Conservation (phyloP, 768 basidiomycete genomes). For the Hydnomerulius pinastri region DNA sequence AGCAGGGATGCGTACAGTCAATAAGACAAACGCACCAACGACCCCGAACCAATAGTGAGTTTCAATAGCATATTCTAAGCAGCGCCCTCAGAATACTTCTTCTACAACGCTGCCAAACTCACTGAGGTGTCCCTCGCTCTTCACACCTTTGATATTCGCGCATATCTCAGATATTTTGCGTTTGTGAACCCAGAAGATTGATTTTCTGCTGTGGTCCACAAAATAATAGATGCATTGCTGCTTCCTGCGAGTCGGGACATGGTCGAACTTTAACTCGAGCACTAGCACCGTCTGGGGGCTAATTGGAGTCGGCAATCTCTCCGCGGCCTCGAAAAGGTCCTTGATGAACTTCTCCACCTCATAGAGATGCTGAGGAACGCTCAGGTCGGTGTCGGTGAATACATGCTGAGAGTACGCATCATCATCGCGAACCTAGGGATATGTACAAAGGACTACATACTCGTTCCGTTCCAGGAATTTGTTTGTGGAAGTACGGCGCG, state of each 20-base stretch:
- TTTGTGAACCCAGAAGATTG: constrained; percentile 46
- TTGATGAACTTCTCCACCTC: background rate
- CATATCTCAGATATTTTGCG: constrained; percentile 34
- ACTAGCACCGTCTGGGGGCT: background rate
- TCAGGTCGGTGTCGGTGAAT: constrained; percentile 34
- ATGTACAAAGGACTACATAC: constrained; percentile 31
- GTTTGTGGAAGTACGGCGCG: constrained; percentile 50
- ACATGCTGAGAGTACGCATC: constrained; percentile 36
- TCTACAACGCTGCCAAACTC: background rate
- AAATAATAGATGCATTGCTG: constrained; percentile 41
- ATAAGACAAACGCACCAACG: background rate
- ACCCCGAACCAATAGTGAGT: constrained; percentile 22
- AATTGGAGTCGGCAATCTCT: background rate
- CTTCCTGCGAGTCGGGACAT: background rate
- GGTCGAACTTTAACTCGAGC: background rate
- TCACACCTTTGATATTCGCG: constrained; percentile 40
- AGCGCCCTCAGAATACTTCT: background rate
- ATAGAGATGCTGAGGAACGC: background rate
- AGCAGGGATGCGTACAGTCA: background rate
- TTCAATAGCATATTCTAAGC: constrained; percentile 20
- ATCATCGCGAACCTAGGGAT: background rate
- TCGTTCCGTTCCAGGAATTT: constrained; percentile 20
- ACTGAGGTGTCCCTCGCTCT: constrained; percentile 13
- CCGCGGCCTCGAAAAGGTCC: background rate
- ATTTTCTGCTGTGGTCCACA: constrained; percentile 42